Evolutionary conservation across 2,329 filamentous ascomycete genomes (phyloP).

Genomic region (Orbilia quercus): DNA sequence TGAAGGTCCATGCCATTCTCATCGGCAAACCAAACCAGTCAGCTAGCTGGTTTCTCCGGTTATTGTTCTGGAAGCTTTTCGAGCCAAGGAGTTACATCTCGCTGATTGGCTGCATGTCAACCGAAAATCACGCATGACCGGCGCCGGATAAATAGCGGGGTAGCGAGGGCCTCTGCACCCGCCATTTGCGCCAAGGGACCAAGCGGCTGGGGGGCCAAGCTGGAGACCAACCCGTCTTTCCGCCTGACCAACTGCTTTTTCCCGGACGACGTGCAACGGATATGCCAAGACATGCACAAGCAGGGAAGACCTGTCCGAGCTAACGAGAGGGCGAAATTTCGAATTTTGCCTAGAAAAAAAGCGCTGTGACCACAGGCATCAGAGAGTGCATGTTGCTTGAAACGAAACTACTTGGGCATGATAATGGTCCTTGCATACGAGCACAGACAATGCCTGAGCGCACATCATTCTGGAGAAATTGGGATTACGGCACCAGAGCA

Average conservation of each 20-base stretch:
- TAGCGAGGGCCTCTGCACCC: conserved; percentile 26
- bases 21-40: neutral
- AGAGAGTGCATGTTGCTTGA: conserved; percentile 21
- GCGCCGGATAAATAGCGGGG: conserved; percentile 56
- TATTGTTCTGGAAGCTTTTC: conserved; percentile 55
- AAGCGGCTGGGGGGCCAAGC: conserved; percentile 28
- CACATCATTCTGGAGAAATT: conserved; percentile 25
- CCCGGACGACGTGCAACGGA: conserved; percentile 27
- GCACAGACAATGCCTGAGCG: conserved; percentile 54
- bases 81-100: neutral
- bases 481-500: conserved; percentile 27
- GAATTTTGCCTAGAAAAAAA: conserved; percentile 48
- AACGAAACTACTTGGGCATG: conserved; percentile 47
- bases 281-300: conserved; percentile 34
- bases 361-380: conserved; percentile 39
- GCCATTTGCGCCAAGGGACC: conserved; percentile 49
- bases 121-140: conserved; percentile 56
- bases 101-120: conserved; percentile 49
- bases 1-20: conserved; percentile 2
- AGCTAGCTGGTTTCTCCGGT: conserved; percentile 47
- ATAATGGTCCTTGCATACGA: conserved; percentile 55
- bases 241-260: conserved; percentile 51
- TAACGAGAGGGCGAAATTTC: conserved; percentile 26
- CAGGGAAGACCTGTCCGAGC: conserved; percentile 21
- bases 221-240: conserved; percentile 53